Percentiles rank a stretch among this genome's conserved stretches.
Conservation (phyloP, 345 rosid species). For the Pistacia atlantica region DNA sequence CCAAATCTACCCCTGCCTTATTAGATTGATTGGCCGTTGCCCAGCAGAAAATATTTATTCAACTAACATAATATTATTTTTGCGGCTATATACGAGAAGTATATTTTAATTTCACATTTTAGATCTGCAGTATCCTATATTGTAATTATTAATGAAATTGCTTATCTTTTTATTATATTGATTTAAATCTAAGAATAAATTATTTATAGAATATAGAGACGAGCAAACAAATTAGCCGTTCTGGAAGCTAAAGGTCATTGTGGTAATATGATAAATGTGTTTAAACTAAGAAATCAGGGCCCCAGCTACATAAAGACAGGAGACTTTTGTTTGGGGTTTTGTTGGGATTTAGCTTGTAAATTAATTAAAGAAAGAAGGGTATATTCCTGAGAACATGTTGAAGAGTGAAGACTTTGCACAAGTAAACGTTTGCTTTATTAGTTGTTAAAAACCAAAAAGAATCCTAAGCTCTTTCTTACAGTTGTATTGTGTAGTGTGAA, state of each 20-base stretch:
- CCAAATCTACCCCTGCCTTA: conserved; percentile 15
- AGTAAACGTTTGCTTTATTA: conserved; percentile 20
- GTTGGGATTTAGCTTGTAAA: not conserved
- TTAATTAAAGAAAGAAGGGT: not conserved
- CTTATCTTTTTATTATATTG: too few relatives aligned
- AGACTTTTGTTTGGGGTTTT: not conserved
- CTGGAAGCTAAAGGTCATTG: not conserved
- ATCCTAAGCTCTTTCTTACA: conserved; percentile 16
- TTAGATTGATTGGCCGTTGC: not conserved
- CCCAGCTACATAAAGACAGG: conserved; percentile 6
- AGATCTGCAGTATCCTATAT: too few relatives aligned
- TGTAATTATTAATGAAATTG: too few relatives aligned
- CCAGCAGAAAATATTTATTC: not conserved
- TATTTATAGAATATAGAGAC: too few relatives aligned
- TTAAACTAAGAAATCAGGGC: not conserved
- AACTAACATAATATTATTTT: too few relatives aligned
- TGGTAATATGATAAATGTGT: not conserved
- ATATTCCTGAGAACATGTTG: not conserved
- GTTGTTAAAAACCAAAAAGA: not conserved
- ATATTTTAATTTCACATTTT: too few relatives aligned
- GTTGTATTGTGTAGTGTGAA: not conserved
- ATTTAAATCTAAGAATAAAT: too few relatives aligned
- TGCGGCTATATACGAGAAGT: too few relatives aligned
- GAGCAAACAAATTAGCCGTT: too few relatives aligned
- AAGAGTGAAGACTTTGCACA: not conserved